Evolutionary conservation across 2,329 filamentous ascomycete genomes (phyloP).

Genomic region (Xylariaceae sp.): DNA sequence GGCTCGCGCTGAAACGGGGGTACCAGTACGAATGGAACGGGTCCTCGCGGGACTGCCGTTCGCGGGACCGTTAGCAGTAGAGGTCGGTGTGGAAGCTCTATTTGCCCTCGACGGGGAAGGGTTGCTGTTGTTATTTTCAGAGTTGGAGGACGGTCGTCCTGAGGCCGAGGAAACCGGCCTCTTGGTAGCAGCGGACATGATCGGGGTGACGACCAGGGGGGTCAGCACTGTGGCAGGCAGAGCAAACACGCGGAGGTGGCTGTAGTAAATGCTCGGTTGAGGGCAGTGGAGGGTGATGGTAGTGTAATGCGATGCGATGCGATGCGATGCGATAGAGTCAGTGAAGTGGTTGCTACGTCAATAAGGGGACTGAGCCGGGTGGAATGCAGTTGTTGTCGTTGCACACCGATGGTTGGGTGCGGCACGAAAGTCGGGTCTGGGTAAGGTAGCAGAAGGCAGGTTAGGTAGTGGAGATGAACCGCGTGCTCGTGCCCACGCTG

Average conservation of each 20-base stretch:
- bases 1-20: conserved; percentile 70
- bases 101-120: conserved; percentile 35
- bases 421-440: too few species aligned
- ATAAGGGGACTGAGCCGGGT: too few species aligned
- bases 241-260: too few species aligned
- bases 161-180: conserved; percentile 47
- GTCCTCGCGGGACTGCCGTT: conserved; percentile 45
- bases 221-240: too few species aligned
- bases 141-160: conserved; percentile 38
- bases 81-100: conserved; percentile 47
- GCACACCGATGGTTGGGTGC: too few species aligned
- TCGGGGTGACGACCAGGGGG: conserved; percentile 2
- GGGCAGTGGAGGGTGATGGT: too few species aligned
- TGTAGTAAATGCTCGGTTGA: too few species aligned
- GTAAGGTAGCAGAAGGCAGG: too few species aligned
- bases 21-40: conserved; percentile 60
- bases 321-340: background rate
- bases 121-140: conserved; percentile 24
- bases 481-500: too few species aligned
- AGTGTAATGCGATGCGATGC: conserved; percentile 5
- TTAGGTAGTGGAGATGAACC: too few species aligned
- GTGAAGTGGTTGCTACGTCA: too few species aligned
- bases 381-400: too few species aligned
- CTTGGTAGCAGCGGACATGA: conserved; percentile 50
- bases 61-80: conserved; percentile 31